These are phyloP conservation scores for Coriolopsis trogii DNA, from an alignment of 1,284 basidiomycete species.

Conservation along the genomic window DNA sequence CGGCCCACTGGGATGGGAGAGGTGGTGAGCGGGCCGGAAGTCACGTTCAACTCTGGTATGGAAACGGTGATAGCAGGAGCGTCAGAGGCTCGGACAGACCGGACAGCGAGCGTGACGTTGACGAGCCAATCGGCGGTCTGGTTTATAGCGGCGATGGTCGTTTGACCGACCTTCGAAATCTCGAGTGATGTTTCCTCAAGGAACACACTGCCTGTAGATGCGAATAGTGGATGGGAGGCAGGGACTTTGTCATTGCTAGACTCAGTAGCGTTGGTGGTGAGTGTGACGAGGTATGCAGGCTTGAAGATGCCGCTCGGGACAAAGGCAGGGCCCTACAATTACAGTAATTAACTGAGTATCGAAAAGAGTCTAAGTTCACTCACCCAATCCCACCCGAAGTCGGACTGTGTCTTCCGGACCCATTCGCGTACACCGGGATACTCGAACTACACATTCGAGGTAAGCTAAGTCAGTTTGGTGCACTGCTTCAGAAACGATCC, in stretches of 20 bases:
- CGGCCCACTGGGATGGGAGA: constrained; percentile 35
- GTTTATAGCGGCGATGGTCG: constrained; percentile 39
- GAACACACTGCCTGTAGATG: constrained; percentile 41
- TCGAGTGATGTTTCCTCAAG: constrained; percentile 58
- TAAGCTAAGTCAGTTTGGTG: neutral
- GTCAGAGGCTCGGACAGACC: constrained; percentile 41
- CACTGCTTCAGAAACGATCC: no score
- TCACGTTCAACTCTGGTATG: constrained; percentile 50
- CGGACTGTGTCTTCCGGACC: constrained; percentile 55
- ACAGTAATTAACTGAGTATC: neutral
- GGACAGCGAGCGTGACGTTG: constrained; percentile 55
- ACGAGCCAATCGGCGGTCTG: constrained; percentile 57
- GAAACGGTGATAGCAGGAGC: constrained; percentile 44
- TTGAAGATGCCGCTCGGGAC: constrained; percentile 58
- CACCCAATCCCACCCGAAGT: constrained; percentile 67
- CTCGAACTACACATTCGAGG: constrained; percentile 42
- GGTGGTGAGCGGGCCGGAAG: constrained; percentile 32
- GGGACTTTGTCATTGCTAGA: constrained; percentile 2
- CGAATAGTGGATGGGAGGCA: constrained; percentile 27
- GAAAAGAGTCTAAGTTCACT: constrained; percentile 4
- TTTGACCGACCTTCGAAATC: constrained; percentile 56
- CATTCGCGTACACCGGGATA: constrained; percentile 51
- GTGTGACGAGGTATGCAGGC: constrained; percentile 51
- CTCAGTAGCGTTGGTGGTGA: constrained; percentile 34
- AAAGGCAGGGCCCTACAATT: constrained; percentile 54